Evolutionary conservation across 495 filamentous ascomycete species (phyloP).

Genomic region (Aspergillus kassunensis): DNA sequence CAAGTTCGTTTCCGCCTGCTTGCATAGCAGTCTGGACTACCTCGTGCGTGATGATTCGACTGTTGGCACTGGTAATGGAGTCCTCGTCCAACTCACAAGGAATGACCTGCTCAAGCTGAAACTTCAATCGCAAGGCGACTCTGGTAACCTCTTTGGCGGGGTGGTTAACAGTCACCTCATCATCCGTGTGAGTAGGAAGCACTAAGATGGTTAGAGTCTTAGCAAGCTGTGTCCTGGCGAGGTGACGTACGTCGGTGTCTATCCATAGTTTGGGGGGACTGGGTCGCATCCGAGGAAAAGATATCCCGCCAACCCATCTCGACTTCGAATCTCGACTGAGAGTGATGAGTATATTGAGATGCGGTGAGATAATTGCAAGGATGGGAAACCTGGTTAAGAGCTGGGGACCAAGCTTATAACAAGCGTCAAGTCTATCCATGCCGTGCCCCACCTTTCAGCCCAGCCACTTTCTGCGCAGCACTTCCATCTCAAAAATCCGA

Average conservation of each 20-base stretch:
- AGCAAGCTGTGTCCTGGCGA: neutral
- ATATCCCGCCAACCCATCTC: slow-evolving; percentile 38
- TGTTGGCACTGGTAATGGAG: slow-evolving; percentile 71
- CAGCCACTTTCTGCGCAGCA: neutral
- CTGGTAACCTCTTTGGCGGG: slow-evolving; percentile 75
- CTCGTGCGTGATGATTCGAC: slow-evolving; percentile 71
- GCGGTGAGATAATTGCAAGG: neutral
- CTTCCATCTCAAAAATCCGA: neutral
- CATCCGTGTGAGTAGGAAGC: slow-evolving; percentile 33
- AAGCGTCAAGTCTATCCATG: too few relatives aligned
- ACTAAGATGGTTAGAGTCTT: slow-evolving; percentile 28
- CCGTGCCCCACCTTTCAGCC: slow-evolving; percentile 9
- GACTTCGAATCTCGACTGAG: too few relatives aligned
- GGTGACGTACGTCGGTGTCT: slow-evolving; percentile 43
- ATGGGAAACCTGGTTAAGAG: neutral
- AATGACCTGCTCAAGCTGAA: slow-evolving; percentile 84
- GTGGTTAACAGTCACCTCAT: slow-evolving; percentile 39
- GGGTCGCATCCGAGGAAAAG: slow-evolving; percentile 25
- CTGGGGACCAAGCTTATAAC: neutral
- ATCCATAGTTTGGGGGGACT: slow-evolving; percentile 29
- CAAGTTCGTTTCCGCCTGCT: slow-evolving; percentile 73
- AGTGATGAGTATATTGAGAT: neutral
- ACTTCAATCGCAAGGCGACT: slow-evolving; percentile 80
- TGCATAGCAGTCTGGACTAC: slow-evolving; percentile 75
- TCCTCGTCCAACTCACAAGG: slow-evolving; percentile 78